These are phyloP conservation scores for Pachyrhizus erosus DNA, from an alignment of 306 rosid genomes.

Conservation along the genomic window DNA sequence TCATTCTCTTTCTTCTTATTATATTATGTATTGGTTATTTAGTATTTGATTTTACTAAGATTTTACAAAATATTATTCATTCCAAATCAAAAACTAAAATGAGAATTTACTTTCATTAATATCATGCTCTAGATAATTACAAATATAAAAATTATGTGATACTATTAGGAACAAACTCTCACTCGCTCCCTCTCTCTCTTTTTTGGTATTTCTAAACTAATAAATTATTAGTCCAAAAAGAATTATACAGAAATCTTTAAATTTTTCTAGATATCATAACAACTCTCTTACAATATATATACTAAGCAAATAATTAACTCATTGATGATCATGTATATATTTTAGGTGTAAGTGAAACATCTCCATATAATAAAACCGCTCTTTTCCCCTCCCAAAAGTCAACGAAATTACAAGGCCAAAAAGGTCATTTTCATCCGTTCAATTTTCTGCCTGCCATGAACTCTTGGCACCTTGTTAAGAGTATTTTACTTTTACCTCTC, in stretches of 20 bases:
- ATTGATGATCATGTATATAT: no score
- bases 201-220: background rate
- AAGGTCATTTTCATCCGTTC: background rate
- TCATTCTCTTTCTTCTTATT: no score
- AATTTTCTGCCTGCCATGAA: background rate
- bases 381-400: background rate
- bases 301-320: no score
- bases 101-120: background rate
- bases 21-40: no score
- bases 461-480: slow-evolving; percentile 18
- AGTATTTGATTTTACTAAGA: no score
- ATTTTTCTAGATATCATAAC: no score
- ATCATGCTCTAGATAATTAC: background rate
- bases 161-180: background rate
- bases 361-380: background rate
- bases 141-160: no score
- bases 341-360: background rate
- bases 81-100: background rate
- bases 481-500: background rate
- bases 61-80: no score
- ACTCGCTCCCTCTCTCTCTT: background rate
- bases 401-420: background rate
- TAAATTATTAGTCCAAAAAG: background rate
- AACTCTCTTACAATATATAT: no score
- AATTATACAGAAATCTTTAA: no score